Evolutionary conservation across 768 basidiomycete genomes (phyloP).

Genomic region (Sarcomyxa edulis): DNA sequence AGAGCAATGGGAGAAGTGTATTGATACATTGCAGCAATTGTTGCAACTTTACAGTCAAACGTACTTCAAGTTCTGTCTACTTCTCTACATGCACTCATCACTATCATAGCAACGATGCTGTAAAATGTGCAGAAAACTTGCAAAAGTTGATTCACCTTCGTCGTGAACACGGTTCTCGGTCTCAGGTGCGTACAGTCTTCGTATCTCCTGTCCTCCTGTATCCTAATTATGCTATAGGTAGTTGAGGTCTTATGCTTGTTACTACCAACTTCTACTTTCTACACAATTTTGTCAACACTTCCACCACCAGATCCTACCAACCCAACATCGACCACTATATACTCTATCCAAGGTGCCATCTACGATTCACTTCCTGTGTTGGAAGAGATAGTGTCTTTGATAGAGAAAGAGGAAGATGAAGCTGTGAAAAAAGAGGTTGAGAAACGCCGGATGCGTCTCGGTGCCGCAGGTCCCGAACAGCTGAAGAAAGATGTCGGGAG

Average conservation of each 20-base stretch:
- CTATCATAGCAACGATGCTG: conserved; percentile 55
- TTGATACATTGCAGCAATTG: conserved; percentile 48
- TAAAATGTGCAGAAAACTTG: conserved; percentile 75
- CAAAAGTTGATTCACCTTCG: conserved; percentile 71
- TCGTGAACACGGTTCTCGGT: conserved; percentile 52
- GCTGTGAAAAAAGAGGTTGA: conserved; percentile 63
- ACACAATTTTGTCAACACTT: conserved; percentile 54
- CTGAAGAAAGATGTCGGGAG: conserved; percentile 58
- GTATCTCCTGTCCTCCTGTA: conserved; percentile 1
- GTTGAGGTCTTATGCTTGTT: conserved; percentile 60
- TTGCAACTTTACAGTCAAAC: conserved; percentile 50
- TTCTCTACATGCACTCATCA: conserved; percentile 1
- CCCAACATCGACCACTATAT: conserved; percentile 57
- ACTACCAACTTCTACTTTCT: conserved; percentile 69
- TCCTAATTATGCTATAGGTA: conserved; percentile 39
- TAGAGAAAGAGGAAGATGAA: conserved; percentile 59
- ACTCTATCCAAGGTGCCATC: conserved; percentile 53
- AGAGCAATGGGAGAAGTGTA: conserved; percentile 53
- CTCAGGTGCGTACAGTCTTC: conserved; percentile 39
- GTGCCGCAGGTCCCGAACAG: conserved; percentile 54
- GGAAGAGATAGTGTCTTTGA: conserved; percentile 62
- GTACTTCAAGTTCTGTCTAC: conserved; percentile 28
- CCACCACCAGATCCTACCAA: conserved; percentile 75
- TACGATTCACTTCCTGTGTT: conserved; percentile 67
- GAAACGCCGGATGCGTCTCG: conserved; percentile 73